A percentile compares a stretch with the other conserved stretches of the same genome.
These are phyloP conservation scores for Microbotryum violaceum DNA, from an alignment of 1,284 basidiomycete species.

Conservation along the genomic window DNA sequence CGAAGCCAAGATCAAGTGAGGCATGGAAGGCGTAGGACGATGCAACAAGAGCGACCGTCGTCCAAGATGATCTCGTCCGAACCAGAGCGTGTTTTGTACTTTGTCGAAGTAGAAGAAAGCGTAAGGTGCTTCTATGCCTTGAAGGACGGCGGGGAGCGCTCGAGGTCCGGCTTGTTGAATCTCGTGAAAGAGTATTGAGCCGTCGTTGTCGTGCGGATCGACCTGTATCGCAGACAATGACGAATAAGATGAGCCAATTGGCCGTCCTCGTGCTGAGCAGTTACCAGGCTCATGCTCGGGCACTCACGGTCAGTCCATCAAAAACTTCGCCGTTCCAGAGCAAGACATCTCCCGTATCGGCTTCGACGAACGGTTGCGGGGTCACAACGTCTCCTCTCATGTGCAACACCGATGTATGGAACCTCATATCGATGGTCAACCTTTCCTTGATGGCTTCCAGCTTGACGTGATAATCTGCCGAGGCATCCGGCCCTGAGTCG, in stretches of 20 bases:
- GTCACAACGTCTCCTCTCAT: slow-evolving; percentile 59
- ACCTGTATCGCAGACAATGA: slow-evolving; percentile 13
- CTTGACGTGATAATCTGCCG: neutral
- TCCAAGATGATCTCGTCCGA: slow-evolving; percentile 82
- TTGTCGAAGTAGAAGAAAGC: slow-evolving; percentile 66
- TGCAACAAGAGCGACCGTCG: slow-evolving; percentile 77
- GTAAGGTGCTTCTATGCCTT: slow-evolving; percentile 78
- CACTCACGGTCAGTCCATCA: slow-evolving; percentile 33
- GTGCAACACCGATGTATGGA: slow-evolving; percentile 70
- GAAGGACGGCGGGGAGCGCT: slow-evolving; percentile 47
- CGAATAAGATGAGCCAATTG: neutral
- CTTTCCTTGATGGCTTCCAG: neutral
- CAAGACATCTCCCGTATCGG: slow-evolving; percentile 33
- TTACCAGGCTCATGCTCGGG: neutral
- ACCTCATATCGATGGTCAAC: slow-evolving; percentile 34
- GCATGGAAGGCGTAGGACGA: slow-evolving; percentile 47
- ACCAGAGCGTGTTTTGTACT: slow-evolving; percentile 53
- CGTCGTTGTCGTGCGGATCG: slow-evolving; percentile 65
- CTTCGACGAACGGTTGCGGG: slow-evolving; percentile 60
- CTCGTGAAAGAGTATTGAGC: slow-evolving; percentile 53
- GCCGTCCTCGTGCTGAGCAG: neutral
- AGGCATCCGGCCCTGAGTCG: slow-evolving; percentile 19
- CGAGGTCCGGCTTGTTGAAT: slow-evolving; percentile 46
- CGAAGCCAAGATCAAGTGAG: slow-evolving; percentile 58
- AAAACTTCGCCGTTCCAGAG: slow-evolving; percentile 38